Base-by-base conservation (phyloP, 345 rosid genomes). In the Camelina laxa region DNA sequence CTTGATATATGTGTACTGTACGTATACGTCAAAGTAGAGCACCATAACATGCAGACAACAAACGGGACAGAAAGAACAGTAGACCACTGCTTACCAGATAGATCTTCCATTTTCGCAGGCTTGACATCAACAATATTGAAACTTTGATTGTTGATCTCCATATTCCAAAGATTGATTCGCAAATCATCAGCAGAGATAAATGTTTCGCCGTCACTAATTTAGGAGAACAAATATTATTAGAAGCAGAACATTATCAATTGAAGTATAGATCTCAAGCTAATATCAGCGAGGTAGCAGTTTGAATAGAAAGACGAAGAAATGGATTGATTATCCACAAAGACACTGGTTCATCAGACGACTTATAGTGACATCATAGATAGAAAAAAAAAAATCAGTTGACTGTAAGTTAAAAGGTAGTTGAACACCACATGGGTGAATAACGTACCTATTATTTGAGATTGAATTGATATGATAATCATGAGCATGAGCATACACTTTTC, bases 401-500 rank as follows among this genome's bases (percentile, higher is more conserved):
- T 31, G 53, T 6, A 75, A 39, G 27, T 8, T 55, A 27, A 13
- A 61, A 31, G 36, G 13, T 50, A 70, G 20, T 56, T 8, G 19
- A 35, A 60, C 22, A 7, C 30, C 35, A 38, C 66, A 53, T 42
- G 50, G 35, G 38, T 44, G 16, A n/a, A 63, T 38, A 27, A 20
- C 69, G 17, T 67, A 92, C 99, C 97, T 95, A 80, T 92, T 95
- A 82, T 84, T 92, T 59, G 98, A 95, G 71, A 95, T 95, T 38
- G 98, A 95, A 86, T 92, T 92, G 80, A 95, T 90, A 80, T 95
- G 99, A 86, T 95, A 95, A 80, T 95, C 98, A 84, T 95, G 99
- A 69, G 99, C 99, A 80, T 95, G 98, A 60, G 97, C 91, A 85
- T 92, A 95, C 30, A 92, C 89, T 82, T 98, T 88, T 51, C 99